Evolutionary conservation across 345 rosid species (phyloP), one percentile per base, ranked within the genome.

Genomic region (Camelina neglecta): DNA sequence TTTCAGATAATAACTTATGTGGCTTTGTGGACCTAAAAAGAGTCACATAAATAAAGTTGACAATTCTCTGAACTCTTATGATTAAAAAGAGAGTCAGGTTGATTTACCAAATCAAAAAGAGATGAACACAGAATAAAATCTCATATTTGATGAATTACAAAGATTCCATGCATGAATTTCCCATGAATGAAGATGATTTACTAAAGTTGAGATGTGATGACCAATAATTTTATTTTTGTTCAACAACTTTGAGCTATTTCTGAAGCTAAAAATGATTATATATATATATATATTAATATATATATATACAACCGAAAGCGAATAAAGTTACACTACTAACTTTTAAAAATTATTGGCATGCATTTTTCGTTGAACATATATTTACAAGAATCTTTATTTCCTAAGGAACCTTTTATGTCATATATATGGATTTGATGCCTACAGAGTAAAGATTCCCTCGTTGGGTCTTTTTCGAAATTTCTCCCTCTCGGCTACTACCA

Each of bases 211-310:
- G 61, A 71, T 60, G 9, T 13, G 51, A 71, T 71, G 76, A 65
- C 67, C 15, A 56, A 24, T 6, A 24, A 18, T 56, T 12, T 71
- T 42, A 48, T 70, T 71, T 18, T 47, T 69, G 13, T 71, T 71
- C 72, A 71, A 71, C 67, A 76, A 76, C 36, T 75, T 75, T 61
- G 65, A 61, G 65, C 58, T 60, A 10, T 23, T 35, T 57, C 12
- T 44, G 48, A 57, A 8, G n/a, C 36, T 6, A 42, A 21, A 29
- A 11, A 41, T 67, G 51, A 62, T 26, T 0, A 36, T 24, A 60
- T 21, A 36, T 29, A 29, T 21, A 21, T 21, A 36, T 26, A 26
- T n/a, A n/a, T n/a, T n/a, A n/a, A 36, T 24, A 60, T 21, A 36
- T 29, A 29, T 29, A 26, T 26, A 11, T 59, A 54, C 5, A 65